phyloP scores from a whole-genome alignment of 176 grass and related monocot genomes.

The Poa annua region DNA sequence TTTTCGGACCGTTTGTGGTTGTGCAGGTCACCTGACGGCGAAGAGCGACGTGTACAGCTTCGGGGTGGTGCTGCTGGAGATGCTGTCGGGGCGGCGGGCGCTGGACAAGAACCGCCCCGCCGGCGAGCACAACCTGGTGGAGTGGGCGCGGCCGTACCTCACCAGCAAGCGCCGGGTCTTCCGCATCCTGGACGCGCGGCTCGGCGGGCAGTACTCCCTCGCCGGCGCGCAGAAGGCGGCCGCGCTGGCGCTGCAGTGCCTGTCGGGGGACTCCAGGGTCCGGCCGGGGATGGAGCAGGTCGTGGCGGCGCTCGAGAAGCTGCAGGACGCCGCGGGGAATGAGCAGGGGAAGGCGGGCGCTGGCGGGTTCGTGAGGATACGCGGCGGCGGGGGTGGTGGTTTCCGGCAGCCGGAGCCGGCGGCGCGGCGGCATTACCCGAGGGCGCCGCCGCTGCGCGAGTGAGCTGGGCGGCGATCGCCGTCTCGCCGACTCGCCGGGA shows the following conservation, averaged over 20 bases:
- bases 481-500: too few species aligned
- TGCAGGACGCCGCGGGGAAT: slow-evolving; percentile 36
- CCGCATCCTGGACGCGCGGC: slow-evolving; percentile 53
- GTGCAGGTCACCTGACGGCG: slow-evolving; percentile 39
- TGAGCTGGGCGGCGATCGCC: too few species aligned
- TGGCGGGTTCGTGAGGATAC: background rate
- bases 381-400: background rate
- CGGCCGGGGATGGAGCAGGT: slow-evolving; percentile 70
- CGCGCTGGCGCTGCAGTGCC: slow-evolving; percentile 52
- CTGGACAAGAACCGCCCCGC: slow-evolving; percentile 73
- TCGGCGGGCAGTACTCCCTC: slow-evolving; percentile 61
- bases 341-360: background rate
- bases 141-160: slow-evolving; percentile 74
- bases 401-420: background rate
- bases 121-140: slow-evolving; percentile 72
- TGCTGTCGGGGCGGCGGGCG: slow-evolving; percentile 55
- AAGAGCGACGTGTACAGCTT: slow-evolving; percentile 84
- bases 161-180: slow-evolving; percentile 51
- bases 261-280: slow-evolving; percentile 50
- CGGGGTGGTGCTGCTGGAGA: slow-evolving; percentile 66
- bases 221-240: slow-evolving; percentile 56
- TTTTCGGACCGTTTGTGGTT: too few species aligned
- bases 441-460: background rate
- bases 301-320: slow-evolving; percentile 49
- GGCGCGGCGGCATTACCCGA: background rate